phyloP scores from a whole-genome alignment of 1,139 yeast species.

The Zygoascus meyerae region DNA sequence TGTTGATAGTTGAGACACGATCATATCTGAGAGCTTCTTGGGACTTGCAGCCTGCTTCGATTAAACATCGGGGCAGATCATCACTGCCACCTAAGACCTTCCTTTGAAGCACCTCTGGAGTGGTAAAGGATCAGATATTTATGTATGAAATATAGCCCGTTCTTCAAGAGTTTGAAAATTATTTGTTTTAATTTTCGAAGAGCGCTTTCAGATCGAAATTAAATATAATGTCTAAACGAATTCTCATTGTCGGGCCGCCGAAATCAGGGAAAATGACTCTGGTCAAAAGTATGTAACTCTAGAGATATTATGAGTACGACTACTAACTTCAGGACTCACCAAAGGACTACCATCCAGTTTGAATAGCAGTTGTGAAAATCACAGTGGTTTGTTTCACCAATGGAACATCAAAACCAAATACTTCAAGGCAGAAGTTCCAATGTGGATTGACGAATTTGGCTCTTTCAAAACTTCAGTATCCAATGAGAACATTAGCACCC shows the following conservation, averaged over 20 bases:
- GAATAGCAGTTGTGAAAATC: slow-evolving; percentile 20
- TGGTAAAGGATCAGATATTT: too few species aligned
- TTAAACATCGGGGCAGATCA: too few species aligned
- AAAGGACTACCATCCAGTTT: slow-evolving; percentile 17
- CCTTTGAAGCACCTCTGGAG: too few species aligned
- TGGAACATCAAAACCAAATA: slow-evolving; percentile 35
- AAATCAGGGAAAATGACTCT: slow-evolving; percentile 35
- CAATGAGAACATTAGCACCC: slow-evolving; percentile 4
- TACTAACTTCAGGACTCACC: slow-evolving; percentile 18
- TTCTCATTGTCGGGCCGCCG: slow-evolving; percentile 38
- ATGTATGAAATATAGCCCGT: neutral
- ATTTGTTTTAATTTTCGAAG: neutral
- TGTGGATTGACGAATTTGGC: slow-evolving; percentile 42
- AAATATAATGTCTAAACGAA: slow-evolving; percentile 26
- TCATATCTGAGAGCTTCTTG: too few species aligned
- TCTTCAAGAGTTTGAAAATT: neutral
- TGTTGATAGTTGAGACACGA: too few species aligned
- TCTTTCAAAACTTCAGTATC: slow-evolving; percentile 12
- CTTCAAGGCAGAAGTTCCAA: slow-evolving; percentile 33
- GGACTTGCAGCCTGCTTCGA: too few species aligned
- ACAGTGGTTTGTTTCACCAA: slow-evolving; percentile 35
- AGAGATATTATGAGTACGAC: neutral
- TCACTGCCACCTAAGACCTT: too few species aligned
- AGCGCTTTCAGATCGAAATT: neutral
- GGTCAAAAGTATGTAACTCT: slow-evolving; percentile 25